Percentiles rank a stretch among this genome's conserved stretches.
Conservation (phyloP, 1,284 basidiomycete genomes). For the Abortiporus biennis region DNA sequence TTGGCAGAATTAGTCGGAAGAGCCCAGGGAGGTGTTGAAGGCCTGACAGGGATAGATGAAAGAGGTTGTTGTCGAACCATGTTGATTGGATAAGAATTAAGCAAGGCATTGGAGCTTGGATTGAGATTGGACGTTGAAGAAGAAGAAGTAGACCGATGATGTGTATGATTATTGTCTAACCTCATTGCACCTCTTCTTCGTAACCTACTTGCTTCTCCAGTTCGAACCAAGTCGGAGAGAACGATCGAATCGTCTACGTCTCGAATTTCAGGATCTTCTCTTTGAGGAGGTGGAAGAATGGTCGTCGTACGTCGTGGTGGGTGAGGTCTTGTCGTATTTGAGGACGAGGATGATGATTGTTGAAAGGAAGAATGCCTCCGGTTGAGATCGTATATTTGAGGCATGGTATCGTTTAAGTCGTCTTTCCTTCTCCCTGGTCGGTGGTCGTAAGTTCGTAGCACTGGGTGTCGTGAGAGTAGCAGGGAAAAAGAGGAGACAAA, state of each 20-base stretch:
- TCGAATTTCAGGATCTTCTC: constrained; percentile 18
- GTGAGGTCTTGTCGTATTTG: not conserved
- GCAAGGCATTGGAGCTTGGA: constrained; percentile 5
- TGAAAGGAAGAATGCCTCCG: too few relatives aligned
- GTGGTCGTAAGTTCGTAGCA: too few relatives aligned
- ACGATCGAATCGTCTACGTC: constrained; percentile 64
- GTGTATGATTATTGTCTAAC: constrained; percentile 38
- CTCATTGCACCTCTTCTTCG: constrained; percentile 67
- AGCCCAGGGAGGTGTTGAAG: constrained; percentile 24
- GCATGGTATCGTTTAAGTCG: too few relatives aligned
- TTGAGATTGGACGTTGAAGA: not conserved
- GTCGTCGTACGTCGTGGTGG: not conserved
- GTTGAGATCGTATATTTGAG: constrained; percentile 5
- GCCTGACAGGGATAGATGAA: constrained; percentile 18
- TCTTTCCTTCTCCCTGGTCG: too few relatives aligned
- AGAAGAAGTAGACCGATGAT: not conserved
- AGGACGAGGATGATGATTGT: not conserved
- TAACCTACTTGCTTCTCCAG: constrained; percentile 64
- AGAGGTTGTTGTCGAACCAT: too few relatives aligned
- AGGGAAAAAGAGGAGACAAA: too few relatives aligned
- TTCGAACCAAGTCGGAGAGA: constrained; percentile 62
- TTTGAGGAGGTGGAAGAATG: not conserved
- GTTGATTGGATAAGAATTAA: constrained; percentile 13
- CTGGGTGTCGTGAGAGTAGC: too few relatives aligned
- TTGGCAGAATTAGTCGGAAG: too few relatives aligned